These are phyloP conservation scores for Dactylis glomerata DNA, from an alignment of 176 grass and related monocot genomes.

Conservation along the genomic window DNA sequence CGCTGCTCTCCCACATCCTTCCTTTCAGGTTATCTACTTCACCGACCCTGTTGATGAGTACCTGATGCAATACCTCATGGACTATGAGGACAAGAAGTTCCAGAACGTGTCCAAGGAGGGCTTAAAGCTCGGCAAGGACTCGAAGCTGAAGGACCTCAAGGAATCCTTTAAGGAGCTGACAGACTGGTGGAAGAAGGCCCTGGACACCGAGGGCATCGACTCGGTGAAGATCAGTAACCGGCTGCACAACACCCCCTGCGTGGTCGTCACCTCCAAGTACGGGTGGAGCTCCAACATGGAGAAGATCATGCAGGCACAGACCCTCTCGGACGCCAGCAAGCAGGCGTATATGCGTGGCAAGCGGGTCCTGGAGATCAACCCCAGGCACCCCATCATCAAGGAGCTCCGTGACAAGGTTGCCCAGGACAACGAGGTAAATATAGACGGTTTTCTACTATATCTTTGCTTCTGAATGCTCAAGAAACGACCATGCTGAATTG, in stretches of 20 bases:
- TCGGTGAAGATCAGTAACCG: slow-evolving; percentile 95
- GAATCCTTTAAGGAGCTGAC: slow-evolving; percentile 95
- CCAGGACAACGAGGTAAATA: slow-evolving; percentile 65
- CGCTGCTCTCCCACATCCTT: not conserved
- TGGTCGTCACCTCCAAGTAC: slow-evolving; percentile 86
- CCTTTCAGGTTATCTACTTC: slow-evolving; percentile 84
- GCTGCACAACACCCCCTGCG: slow-evolving; percentile 73
- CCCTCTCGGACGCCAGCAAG: slow-evolving; percentile 76
- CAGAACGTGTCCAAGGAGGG: slow-evolving; percentile 99
- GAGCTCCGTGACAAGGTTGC: slow-evolving; percentile 88
- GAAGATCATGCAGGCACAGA: slow-evolving; percentile 97
- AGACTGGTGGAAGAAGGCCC: slow-evolving; percentile 87
- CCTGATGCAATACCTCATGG: slow-evolving; percentile 99
- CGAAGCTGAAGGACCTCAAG: slow-evolving; percentile 92
- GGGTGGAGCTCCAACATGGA: slow-evolving; percentile 98
- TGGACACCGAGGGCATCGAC: slow-evolving; percentile 74
- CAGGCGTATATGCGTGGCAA: slow-evolving; percentile 94
- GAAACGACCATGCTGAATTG: not conserved
- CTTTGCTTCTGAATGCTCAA: not conserved
- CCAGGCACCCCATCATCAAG: slow-evolving; percentile 93
- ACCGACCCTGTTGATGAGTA: slow-evolving; percentile 94
- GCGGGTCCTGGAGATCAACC: slow-evolving; percentile 91
- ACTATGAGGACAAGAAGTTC: slow-evolving; percentile 98
- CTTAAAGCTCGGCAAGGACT: slow-evolving; percentile 89
- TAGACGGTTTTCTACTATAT: not conserved